phyloP scores from a whole-genome alignment of 139 green algal species.

The Micromonas pusilla region DNA sequence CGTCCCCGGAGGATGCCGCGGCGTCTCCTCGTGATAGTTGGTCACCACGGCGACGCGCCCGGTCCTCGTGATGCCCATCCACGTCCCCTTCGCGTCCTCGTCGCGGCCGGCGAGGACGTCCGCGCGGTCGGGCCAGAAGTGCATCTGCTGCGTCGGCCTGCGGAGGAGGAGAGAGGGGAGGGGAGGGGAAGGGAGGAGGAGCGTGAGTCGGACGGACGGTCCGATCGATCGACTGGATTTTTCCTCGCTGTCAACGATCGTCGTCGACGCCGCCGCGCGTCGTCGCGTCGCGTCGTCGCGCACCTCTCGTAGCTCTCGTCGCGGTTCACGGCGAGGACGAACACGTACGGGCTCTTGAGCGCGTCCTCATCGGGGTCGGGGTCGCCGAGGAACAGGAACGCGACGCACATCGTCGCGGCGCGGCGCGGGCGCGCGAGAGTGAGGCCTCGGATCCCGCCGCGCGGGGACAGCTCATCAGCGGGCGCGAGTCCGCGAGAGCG shows the following conservation, averaged over 20 bases:
- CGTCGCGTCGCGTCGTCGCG: background rate
- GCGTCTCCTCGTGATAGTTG: background rate
- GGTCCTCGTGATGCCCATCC: background rate
- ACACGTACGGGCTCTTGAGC: background rate
- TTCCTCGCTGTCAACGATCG: too few species aligned
- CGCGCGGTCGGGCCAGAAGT: background rate
- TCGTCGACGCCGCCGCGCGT: too few species aligned
- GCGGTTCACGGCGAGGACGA: constrained; percentile 17
- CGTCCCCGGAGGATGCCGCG: background rate
- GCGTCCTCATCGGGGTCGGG: background rate
- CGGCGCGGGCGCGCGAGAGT: too few species aligned
- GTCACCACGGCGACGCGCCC: background rate
- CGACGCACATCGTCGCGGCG: constrained; percentile 24
- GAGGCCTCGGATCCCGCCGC: too few species aligned
- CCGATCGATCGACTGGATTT: too few species aligned
- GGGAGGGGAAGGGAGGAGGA: background rate
- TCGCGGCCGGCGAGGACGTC: background rate
- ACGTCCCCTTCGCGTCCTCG: background rate
- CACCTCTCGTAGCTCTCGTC: constrained; percentile 19
- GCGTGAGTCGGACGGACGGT: too few species aligned
- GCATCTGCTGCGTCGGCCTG: background rate
- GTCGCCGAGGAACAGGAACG: constrained; percentile 17
- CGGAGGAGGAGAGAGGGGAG: background rate
- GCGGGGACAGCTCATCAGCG: too few species aligned
- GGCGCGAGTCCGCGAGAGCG: too few species aligned